These are phyloP conservation scores for Globisporangium emineosum DNA, from an alignment of 352 stramenopile species.

Conservation along the genomic window DNA sequence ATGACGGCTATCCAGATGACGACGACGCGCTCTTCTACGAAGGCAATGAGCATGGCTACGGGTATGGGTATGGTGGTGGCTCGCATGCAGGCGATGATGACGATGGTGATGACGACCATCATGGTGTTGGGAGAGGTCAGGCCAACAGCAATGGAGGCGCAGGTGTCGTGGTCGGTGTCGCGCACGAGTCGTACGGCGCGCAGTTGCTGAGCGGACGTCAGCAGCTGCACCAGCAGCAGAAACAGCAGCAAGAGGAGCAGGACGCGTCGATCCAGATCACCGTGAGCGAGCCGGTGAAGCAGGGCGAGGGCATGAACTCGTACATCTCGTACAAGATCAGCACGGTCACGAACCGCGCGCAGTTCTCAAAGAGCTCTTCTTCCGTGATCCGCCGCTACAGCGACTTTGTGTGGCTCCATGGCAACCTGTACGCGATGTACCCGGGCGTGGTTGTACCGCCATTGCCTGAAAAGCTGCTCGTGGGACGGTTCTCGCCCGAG, in stretches of 20 bases:
- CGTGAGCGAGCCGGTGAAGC: constrained; percentile 95
- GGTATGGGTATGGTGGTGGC: constrained; percentile 11
- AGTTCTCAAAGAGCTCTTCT: constrained; percentile 86
- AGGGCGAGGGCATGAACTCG: constrained; percentile 96
- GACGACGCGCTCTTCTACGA: constrained; percentile 20
- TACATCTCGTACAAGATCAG: constrained; percentile 97
- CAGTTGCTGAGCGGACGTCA: constrained; percentile 16
- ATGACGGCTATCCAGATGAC: constrained; percentile 6
- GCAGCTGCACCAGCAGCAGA: constrained; percentile 10
- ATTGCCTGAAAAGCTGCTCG: constrained; percentile 94
- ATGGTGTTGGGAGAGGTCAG: not conserved
- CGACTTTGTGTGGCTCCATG: constrained; percentile 97
- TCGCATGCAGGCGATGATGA: not conserved
- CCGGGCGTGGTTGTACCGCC: constrained; percentile 92
- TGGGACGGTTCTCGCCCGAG: constrained; percentile 91
- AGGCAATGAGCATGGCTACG: constrained; percentile 19
- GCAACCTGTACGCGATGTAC: constrained; percentile 82
- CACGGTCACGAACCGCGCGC: constrained; percentile 66
- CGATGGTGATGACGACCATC: not conserved
- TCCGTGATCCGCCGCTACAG: constrained; percentile 92
- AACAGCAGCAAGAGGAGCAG: not conserved
- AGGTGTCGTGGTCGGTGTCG: constrained; percentile 1
- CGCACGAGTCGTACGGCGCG: constrained; percentile 20
- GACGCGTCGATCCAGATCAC: constrained; percentile 67
- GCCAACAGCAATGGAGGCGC: not conserved